Base-by-base conservation (phyloP, 495 filamentous ascomycete genomes). In the Hyaloscypha hepaticicola region DNA sequence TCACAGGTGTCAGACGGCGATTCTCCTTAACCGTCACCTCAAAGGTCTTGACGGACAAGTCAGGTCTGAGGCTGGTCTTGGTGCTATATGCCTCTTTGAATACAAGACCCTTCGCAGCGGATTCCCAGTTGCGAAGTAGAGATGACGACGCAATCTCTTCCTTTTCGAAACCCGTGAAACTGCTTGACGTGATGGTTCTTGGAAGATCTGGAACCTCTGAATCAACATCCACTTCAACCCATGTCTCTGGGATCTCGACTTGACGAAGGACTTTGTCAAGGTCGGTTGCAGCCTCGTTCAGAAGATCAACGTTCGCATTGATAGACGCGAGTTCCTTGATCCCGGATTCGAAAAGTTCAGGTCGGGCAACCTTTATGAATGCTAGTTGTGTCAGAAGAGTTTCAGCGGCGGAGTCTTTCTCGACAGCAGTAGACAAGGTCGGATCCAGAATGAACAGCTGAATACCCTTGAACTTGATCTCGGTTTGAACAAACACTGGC, bases 61-160 rank as follows among this genome's bases (percentile, higher is more conserved):
- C 95, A 50, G 95, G 95, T 16, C 95, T 89, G 22, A 98, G 86
- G 45, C 81, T 80, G 63, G 78, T 78, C 70, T 85, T 80, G 22
- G 90, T 93, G 55, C 82, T 86, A 69, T 92, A 97, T 12, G 93
- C 95, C 79, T 99, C 96, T 79, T 94, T 96, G 86, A 99, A 99
- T 9, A 85, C 84, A 60, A 99, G 80, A 28, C 88, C 91, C 76
- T 95, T 93, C 3, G 95, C 96, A 61, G 87, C 91, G 50, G 86
- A 86, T 72, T 90, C 79, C 88, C 92, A 96, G 70, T 85, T 82
- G 69, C 85, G 85, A 69, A 97, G 85, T 51, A 87, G 77, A 4
- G 81, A 77, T 0, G 84, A 79, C 55, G 87, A 83, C 72, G 93
- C 89, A 1, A 77, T 28, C 69, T 96, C 91, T 49, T 84, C 78